phyloP scores from a whole-genome alignment of 805 yeast genomes.

The Sugiyamaella qingdaonensis region DNA sequence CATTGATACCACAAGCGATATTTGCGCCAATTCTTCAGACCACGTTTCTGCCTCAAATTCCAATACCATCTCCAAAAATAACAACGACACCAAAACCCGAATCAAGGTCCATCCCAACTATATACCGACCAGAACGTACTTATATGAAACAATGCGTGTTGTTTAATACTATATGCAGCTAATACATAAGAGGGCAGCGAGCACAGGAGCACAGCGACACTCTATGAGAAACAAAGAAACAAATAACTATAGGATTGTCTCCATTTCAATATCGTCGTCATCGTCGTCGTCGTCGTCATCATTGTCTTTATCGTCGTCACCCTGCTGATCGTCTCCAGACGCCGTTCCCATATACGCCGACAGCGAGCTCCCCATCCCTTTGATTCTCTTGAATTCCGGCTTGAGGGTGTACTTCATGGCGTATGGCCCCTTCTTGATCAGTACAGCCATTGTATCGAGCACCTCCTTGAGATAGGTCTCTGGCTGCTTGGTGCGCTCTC shows the following conservation, averaged over 20 bases:
- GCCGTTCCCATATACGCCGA: conserved; percentile 21
- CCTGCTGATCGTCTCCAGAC: background rate
- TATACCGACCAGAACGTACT: too few species aligned
- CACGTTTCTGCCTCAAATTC: too few species aligned
- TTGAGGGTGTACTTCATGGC: conserved; percentile 86
- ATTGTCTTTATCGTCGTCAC: conserved; percentile 27
- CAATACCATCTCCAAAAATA: too few species aligned
- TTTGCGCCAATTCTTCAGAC: too few species aligned
- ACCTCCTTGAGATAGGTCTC: conserved; percentile 85
- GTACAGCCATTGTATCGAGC: conserved; percentile 79
- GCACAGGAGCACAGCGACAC: background rate
- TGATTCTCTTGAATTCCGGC: conserved; percentile 80
- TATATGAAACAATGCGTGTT: too few species aligned
- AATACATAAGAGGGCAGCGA: background rate
- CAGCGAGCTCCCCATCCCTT: conserved; percentile 34
- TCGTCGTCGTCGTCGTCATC: conserved; percentile 41
- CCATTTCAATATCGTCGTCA: conserved; percentile 71
- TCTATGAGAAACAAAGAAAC: background rate
- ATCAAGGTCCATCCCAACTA: too few species aligned
- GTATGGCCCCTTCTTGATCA: conserved; percentile 93
- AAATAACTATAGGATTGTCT: conserved; percentile 37
- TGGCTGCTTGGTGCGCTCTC: conserved; percentile 93
- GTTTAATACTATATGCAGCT: background rate
- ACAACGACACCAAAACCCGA: too few species aligned
- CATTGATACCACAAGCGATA: too few species aligned